Percentiles rank a stretch among this genome's conserved stretches.
Evolutionary conservation across 257 asterid species (phyloP).

Genomic region (Handroanthus guayacan): DNA sequence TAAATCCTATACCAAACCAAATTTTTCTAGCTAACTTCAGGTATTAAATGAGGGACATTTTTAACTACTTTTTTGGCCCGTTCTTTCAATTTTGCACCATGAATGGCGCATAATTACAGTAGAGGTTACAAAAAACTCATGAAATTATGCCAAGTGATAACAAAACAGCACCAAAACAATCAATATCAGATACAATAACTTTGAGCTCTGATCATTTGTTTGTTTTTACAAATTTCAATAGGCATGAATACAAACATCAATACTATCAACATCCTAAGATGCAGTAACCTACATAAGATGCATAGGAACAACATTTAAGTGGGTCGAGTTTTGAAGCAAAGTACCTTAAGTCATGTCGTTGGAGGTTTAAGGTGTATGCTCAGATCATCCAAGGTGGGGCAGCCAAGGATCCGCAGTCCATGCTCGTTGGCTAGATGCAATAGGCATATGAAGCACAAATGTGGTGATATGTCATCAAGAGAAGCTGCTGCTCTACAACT

Average conservation of each 20-base stretch:
- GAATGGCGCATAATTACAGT: neutral
- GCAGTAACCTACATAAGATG: constrained; percentile 23
- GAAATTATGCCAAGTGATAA: neutral
- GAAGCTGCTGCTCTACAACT: constrained; percentile 73
- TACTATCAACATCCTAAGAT: neutral
- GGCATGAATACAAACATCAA: constrained; percentile 27
- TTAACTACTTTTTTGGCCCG: too few relatives aligned
- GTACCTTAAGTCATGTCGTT: constrained; percentile 20
- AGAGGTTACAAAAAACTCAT: neutral
- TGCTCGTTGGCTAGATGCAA: constrained; percentile 97
- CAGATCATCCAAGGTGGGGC: constrained; percentile 76
- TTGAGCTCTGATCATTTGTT: neutral
- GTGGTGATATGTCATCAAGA: constrained; percentile 74
- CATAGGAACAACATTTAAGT: constrained; percentile 2
- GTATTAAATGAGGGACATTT: too few relatives aligned
- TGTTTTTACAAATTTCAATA: constrained; percentile 8
- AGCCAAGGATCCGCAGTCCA: constrained; percentile 64
- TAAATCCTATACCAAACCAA: too few relatives aligned
- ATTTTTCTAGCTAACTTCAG: too few relatives aligned
- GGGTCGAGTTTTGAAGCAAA: constrained; percentile 12
- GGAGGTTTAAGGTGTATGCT: constrained; percentile 48
- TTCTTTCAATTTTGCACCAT: too few relatives aligned
- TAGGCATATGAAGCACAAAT: constrained; percentile 93
- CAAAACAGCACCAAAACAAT: constrained; percentile 13
- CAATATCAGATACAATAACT: neutral